Evolutionary conservation across 2,329 filamentous ascomycete genomes (phyloP).

Genomic region (Phoma sp.): DNA sequence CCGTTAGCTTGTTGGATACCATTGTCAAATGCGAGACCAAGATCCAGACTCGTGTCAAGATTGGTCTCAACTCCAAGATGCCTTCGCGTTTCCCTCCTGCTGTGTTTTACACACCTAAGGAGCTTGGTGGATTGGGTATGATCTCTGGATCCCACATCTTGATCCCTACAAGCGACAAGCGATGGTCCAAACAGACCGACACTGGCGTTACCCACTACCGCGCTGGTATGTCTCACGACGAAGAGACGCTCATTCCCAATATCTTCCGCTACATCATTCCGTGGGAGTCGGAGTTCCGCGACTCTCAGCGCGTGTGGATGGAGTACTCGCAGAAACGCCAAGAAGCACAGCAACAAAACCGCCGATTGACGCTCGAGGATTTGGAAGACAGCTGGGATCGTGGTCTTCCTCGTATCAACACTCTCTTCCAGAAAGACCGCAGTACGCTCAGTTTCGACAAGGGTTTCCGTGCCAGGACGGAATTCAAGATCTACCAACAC

Average conservation of each 20-base stretch:
- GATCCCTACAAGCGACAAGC: slow-evolving; percentile 95
- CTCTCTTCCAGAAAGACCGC: slow-evolving; percentile 96
- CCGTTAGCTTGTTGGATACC: slow-evolving; percentile 89
- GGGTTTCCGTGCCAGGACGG: slow-evolving; percentile 90
- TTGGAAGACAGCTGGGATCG: slow-evolving; percentile 98
- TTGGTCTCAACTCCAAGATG: slow-evolving; percentile 99
- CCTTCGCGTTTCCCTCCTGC: slow-evolving; percentile 97
- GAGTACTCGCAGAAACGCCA: slow-evolving; percentile 98
- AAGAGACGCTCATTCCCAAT: slow-evolving; percentile 96
- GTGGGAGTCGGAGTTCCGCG: slow-evolving; percentile 98
- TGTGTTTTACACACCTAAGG: slow-evolving; percentile 98
- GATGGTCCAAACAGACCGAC: slow-evolving; percentile 98
- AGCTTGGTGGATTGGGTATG: slow-evolving; percentile 96
- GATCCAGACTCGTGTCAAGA: slow-evolving; percentile 98
- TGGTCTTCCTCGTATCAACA: slow-evolving; percentile 96
- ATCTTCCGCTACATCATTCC: slow-evolving; percentile 99
- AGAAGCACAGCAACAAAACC: slow-evolving; percentile 96
- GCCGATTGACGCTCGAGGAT: slow-evolving; percentile 91
- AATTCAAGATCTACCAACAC: slow-evolving; percentile 98
- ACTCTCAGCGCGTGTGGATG: slow-evolving; percentile 98
- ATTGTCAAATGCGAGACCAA: slow-evolving; percentile 99
- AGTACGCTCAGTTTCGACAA: slow-evolving; percentile 98
- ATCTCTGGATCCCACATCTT: slow-evolving; percentile 98
- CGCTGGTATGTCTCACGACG: slow-evolving; percentile 96
- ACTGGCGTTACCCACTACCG: slow-evolving; percentile 96